Evolutionary conservation across 2,329 filamentous ascomycete genomes (phyloP).

Genomic region (Raffaelea ambrosiae): DNA sequence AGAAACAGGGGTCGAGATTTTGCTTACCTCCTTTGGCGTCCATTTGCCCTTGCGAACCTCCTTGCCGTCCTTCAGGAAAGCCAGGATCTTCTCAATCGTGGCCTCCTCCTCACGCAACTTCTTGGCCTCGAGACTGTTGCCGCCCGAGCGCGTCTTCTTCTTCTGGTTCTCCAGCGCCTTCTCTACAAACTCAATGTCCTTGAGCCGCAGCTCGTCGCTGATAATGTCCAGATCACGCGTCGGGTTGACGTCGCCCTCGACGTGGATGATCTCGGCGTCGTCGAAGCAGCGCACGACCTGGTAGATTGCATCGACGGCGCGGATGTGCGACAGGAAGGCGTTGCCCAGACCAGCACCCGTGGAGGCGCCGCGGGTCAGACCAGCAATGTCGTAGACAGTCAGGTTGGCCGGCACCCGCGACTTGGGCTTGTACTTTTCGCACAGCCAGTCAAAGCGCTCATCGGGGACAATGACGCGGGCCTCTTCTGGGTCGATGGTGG

Average conservation of each 20-base stretch:
- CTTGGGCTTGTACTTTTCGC: conserved; percentile 95
- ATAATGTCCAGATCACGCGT: conserved; percentile 93
- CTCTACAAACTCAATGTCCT: conserved; percentile 97
- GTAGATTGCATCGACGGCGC: conserved; percentile 96
- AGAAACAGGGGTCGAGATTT: background rate
- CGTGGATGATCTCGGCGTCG: conserved; percentile 98
- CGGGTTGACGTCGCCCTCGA: conserved; percentile 97
- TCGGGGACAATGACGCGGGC: conserved; percentile 95
- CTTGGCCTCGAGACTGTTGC: conserved; percentile 95
- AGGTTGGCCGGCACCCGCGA: conserved; percentile 93
- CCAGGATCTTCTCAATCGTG: conserved; percentile 81
- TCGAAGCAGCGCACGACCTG: conserved; percentile 96
- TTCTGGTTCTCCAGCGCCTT: conserved; percentile 86
- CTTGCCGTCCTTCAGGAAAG: conserved; percentile 77
- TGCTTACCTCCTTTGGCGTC: conserved; percentile 86
- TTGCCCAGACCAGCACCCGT: conserved; percentile 97
- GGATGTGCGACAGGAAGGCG: conserved; percentile 96
- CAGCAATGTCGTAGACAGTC: conserved; percentile 97
- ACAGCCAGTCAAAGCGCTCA: conserved; percentile 91
- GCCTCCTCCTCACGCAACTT: conserved; percentile 92
- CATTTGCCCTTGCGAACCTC: conserved; percentile 88
- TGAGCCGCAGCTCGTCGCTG: conserved; percentile 89
- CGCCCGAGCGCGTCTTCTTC: conserved; percentile 92
- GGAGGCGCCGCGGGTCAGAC: conserved; percentile 89
- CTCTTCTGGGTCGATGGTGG: conserved; percentile 98